Base-by-base conservation (phyloP, 2,329 filamentous ascomycete genomes). In the Alternaria novae-zelandiae region DNA sequence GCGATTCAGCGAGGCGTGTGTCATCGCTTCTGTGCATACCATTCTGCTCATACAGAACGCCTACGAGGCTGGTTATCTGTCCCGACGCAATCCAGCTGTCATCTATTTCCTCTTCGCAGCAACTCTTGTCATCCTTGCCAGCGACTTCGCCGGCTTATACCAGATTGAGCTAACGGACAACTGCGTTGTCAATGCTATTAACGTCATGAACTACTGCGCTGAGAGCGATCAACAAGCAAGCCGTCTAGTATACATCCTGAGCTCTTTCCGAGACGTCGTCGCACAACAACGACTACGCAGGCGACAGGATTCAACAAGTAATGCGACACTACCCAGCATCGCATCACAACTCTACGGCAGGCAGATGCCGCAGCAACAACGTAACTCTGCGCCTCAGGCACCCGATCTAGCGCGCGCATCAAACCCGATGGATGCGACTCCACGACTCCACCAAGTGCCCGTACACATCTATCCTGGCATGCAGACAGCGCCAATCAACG, bases 81-180 rank as follows among this genome's bases (percentile, higher is more conserved):
- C 80, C 3, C 74, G 78, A 6, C 72, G 80, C 7, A 80, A 82
- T 44, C 78, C 80, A 13, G 76, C 75, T 10, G 77, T 81, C 15
- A 81, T 81, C 21, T 82, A 82, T 59, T 81, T 81, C 56, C 77
- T 81, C 57, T 82, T 82, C 53, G 77, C 80, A 9, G 80, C 80
- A 8, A 75, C 80, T 1, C 71, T 82, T 1, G 73, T 82, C 15
- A 74, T 82, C 15, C 70, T 82, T 20, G 72, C 80, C 12, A 82
- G 81, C 60, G 79, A 82, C 30, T 82, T 82, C 54, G 76, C 79
- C 6, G 70, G 68, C 1, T 73, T 81, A 0, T 79, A 80, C 55
- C 60, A 66, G 12, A 75, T 78, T 21, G 70, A 76, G 15, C 69
- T 73, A 5, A 76, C 78, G 6, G 77, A 80, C 44, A 71, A 75